These are phyloP conservation scores for Coemansia sp. DNA, from an alignment of 192 early-diverging fungal species.

Conservation along the genomic window DNA sequence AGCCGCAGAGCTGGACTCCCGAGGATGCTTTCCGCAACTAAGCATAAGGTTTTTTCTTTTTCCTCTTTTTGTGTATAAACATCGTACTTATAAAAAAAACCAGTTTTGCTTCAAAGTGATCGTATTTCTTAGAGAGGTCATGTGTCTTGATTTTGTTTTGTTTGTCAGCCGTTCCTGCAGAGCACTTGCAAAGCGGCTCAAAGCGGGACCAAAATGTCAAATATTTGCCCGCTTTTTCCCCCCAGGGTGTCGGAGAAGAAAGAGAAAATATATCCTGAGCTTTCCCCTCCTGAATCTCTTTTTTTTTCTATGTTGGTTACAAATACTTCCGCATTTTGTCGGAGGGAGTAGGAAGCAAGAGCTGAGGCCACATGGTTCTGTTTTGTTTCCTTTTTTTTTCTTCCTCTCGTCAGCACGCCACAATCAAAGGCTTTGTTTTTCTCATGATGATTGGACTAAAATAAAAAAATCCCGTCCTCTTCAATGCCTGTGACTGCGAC, in stretches of 20 bases:
- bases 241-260: no score
- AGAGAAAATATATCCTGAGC: no score
- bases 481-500: slow-evolving; percentile 1
- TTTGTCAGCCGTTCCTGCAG: neutral
- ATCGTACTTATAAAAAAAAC: no score
- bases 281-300: no score
- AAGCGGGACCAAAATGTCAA: neutral
- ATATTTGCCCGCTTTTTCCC: neutral
- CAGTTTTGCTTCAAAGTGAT: no score
- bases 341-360: no score
- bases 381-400: neutral
- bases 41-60: neutral
- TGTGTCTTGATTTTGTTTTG: neutral
- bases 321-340: no score
- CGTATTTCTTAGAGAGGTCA: no score
- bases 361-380: neutral
- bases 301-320: no score
- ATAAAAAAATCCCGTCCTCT: neutral
- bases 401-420: no score
- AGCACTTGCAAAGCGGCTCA: neutral
- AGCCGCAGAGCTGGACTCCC: slow-evolving; percentile 29
- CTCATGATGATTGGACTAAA: neutral
- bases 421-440: neutral
- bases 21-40: slow-evolving; percentile 28
- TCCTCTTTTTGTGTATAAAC: slow-evolving; percentile 9